Percentiles rank a stretch among this genome's conserved stretches.
Conservation (phyloP, 1,284 basidiomycete species). For the Caloboletus firmus region DNA sequence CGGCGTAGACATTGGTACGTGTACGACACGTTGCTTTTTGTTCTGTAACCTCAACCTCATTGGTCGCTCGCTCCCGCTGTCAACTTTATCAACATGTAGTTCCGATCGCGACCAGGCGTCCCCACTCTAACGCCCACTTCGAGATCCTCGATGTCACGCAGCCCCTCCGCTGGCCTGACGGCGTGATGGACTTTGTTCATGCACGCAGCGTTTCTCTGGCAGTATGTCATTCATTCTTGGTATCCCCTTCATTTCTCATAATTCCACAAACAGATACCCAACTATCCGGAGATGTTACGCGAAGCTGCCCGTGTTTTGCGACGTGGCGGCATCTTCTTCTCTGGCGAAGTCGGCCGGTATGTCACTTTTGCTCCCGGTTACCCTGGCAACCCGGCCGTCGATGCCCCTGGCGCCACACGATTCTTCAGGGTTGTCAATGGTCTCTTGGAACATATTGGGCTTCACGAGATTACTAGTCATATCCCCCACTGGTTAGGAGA, state of each 20-base stretch:
- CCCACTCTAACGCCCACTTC: conserved; percentile 58
- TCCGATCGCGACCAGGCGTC: conserved; percentile 64
- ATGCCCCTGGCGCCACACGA: conserved; percentile 40
- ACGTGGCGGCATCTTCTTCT: conserved; percentile 63
- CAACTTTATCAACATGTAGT: conserved; percentile 41
- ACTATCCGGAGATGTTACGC: conserved; percentile 50
- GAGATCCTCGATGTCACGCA: conserved; percentile 61
- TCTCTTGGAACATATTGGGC: conserved; percentile 36
- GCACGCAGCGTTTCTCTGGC: conserved; percentile 57
- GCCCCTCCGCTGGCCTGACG: conserved; percentile 47
- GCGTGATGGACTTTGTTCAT: conserved; percentile 62
- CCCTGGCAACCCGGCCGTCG: conserved; percentile 34
- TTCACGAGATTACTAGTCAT: conserved; percentile 37
- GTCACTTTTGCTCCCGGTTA: conserved; percentile 42
- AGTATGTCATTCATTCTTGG: conserved; percentile 41
- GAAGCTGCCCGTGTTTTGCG: conserved; percentile 62
- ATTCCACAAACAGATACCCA: conserved; percentile 41
- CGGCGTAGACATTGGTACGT: conserved; percentile 70
- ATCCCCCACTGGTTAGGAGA: conserved; percentile 40
- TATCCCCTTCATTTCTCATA: conserved; percentile 13
- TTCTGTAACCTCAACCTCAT: conserved; percentile 8
- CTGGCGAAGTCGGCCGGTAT: conserved; percentile 55
- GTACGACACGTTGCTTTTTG: conserved; percentile 12
- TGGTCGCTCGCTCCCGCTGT: conserved; percentile 3
- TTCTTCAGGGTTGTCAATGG: conserved; percentile 48